Conservation (phyloP, 2,329 filamentous ascomycete genomes). For the Epicoccum sorghinum region DNA sequence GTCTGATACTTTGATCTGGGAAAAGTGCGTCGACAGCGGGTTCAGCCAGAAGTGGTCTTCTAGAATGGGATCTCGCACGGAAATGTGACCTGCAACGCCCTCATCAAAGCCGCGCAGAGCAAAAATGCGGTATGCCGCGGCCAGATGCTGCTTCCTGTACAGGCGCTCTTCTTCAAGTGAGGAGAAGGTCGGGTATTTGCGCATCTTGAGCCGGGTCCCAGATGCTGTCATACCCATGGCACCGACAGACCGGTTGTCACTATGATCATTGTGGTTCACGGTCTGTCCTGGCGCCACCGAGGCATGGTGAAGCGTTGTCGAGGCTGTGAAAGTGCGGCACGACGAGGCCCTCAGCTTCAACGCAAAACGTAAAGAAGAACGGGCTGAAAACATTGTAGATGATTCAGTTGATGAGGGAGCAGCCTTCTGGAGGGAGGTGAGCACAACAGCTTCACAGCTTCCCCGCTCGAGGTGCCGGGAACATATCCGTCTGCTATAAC, state of each 20-base stretch:
- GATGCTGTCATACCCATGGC: constrained; percentile 55
- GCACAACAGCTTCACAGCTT: neutral
- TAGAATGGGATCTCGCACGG: constrained; percentile 46
- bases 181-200: constrained; percentile 52
- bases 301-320: constrained; percentile 21
- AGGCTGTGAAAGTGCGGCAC: constrained; percentile 19
- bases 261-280: constrained; percentile 44
- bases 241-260: constrained; percentile 51
- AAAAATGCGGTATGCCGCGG: constrained; percentile 52
- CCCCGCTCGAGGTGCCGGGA: constrained; percentile 12
- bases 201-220: constrained; percentile 54
- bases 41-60: constrained; percentile 51
- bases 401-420: neutral
- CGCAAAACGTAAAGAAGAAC: neutral
- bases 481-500: neutral
- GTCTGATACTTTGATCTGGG: constrained; percentile 49
- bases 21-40: constrained; percentile 54
- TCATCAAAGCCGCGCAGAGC: constrained; percentile 49
- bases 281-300: constrained; percentile 25
- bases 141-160: constrained; percentile 55
- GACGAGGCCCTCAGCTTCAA: too few relatives aligned
- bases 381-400: neutral
- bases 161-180: constrained; percentile 49
- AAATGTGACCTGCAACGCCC: constrained; percentile 55
- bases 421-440: neutral